Conservation (phyloP, 352 stramenopile species). For the Phytophthora tubulina region DNA sequence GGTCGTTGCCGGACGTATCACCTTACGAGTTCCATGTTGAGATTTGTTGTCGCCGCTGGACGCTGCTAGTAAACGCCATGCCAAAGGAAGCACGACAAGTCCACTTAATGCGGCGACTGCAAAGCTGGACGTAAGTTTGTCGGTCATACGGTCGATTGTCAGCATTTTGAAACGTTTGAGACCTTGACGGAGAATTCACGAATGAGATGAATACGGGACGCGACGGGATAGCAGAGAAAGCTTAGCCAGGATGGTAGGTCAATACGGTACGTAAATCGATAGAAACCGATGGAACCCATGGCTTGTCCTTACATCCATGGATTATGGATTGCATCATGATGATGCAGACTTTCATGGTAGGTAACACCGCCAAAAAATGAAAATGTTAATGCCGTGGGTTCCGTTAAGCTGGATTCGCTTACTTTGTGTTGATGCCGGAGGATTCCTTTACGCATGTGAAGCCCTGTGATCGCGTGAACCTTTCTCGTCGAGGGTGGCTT, state of each 20-base stretch:
- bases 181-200: slow-evolving; percentile 4
- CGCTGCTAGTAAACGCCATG: slow-evolving; percentile 21
- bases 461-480: slow-evolving; percentile 3
- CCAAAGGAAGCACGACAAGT: slow-evolving; percentile 30
- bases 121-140: slow-evolving; percentile 31
- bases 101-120: slow-evolving; percentile 25
- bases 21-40: slow-evolving; percentile 23
- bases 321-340: slow-evolving; percentile 1
- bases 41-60: slow-evolving; percentile 17
- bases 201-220: slow-evolving; percentile 9
- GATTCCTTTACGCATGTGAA: background rate
- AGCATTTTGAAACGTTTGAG: slow-evolving; percentile 32
- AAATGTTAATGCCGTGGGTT: background rate
- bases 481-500: background rate
- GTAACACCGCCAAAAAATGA: background rate
- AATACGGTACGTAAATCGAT: slow-evolving; percentile 8
- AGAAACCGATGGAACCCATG: slow-evolving; percentile 24
- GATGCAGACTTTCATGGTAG: background rate
- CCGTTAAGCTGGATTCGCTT: too few species aligned
- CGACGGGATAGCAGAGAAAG: slow-evolving; percentile 3
- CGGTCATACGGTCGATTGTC: slow-evolving; percentile 28
- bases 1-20: slow-evolving; percentile 28
- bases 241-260: slow-evolving; percentile 4
- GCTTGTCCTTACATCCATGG: slow-evolving; percentile 2
- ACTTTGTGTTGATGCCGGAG: too few species aligned